Base-by-base conservation (phyloP, 208 protist genomes). In the Leishmania gerbilli region DNA sequence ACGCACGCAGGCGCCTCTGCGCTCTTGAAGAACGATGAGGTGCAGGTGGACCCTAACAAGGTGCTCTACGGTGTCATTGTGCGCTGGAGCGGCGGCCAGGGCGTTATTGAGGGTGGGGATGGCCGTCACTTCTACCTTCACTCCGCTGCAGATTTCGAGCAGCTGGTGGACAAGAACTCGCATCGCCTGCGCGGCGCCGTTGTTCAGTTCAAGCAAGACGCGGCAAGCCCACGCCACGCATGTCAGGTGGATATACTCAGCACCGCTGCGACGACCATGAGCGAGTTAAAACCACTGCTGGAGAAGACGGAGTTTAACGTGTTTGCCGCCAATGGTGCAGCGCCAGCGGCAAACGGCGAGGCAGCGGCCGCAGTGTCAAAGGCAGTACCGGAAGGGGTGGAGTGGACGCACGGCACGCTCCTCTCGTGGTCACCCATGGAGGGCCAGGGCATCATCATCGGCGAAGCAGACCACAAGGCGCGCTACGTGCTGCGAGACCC, bases 71-170 rank as follows among this genome's bases (percentile, higher is more conserved):
- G 95, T 77, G 95, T 98, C 7, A 79, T 98, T n/a, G 94, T 93
- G 27, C 92, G 95, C 47, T 98, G 95, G 93, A 96, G 93, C 74
- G 95, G 95, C 27, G 95, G 95, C 55, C 93, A 97, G 62, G 95
- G 95, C 51, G 87, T 92, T 13, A 68, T 98, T 37, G 93, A 98
- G 82, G 91, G 86, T 49, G 90, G 92, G 27, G 86, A 91, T 31
- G 89, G 92, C n/a, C 81, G 82, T 17, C 83, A 89, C 77, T 96
- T 92, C 82, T 96, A 92, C 71, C 89, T 97, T 58, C 85, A 82
- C 40, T 95, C 91, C 45, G 92, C 88, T 49, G 90, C 92, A 13
- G 90, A 91, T 75, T 95, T 97, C 83, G 77, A 88, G 3, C 92
- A 97, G 84, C 88, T 97, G 45, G 82, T 97, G 31, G 91, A 95